Percentiles rank a stretch among this genome's conserved stretches.
Conservation (phyloP, 1,284 basidiomycete genomes). For the Volvariella surrecta region DNA sequence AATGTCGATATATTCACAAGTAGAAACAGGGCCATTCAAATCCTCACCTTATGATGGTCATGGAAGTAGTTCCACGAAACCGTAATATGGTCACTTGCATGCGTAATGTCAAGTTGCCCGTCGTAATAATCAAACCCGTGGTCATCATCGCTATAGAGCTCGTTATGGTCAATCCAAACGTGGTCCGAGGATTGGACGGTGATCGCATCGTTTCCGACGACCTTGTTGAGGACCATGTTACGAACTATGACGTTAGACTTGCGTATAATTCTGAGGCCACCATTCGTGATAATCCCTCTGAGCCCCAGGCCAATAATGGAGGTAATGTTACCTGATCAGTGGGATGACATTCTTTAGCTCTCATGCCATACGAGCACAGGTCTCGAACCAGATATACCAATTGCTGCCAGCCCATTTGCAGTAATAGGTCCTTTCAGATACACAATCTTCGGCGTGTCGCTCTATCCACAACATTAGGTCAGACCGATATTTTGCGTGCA, state of each 20-base stretch:
- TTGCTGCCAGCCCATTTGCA: too few relatives aligned
- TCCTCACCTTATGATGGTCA: constrained; percentile 16
- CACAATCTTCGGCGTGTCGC: constrained; percentile 15
- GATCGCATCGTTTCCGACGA: constrained; percentile 15
- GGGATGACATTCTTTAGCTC: neutral
- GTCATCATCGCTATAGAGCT: constrained; percentile 15
- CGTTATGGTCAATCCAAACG: constrained; percentile 19
- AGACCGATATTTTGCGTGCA: neutral
- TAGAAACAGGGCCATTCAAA: too few relatives aligned
- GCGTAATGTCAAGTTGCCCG: constrained; percentile 16
- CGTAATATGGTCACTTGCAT: constrained; percentile 17
- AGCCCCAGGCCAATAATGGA: constrained; percentile 16
- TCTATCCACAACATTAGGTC: constrained; percentile 6
- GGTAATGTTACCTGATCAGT: constrained; percentile 13
- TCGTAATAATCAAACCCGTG: constrained; percentile 19
- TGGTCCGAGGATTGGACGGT: constrained; percentile 13
- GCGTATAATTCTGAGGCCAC: constrained; percentile 14
- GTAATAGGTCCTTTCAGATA: constrained; percentile 15
- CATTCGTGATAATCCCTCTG: constrained; percentile 15
- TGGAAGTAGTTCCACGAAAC: constrained; percentile 17
- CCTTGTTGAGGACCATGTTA: constrained; percentile 17
- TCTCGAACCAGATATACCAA: neutral
- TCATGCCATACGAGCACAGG: neutral
- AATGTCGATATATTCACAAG: too few relatives aligned
- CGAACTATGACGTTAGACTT: constrained; percentile 17